phyloP scores from a whole-genome alignment of 768 basidiomycete genomes.

The Lactarius psammicola region DNA sequence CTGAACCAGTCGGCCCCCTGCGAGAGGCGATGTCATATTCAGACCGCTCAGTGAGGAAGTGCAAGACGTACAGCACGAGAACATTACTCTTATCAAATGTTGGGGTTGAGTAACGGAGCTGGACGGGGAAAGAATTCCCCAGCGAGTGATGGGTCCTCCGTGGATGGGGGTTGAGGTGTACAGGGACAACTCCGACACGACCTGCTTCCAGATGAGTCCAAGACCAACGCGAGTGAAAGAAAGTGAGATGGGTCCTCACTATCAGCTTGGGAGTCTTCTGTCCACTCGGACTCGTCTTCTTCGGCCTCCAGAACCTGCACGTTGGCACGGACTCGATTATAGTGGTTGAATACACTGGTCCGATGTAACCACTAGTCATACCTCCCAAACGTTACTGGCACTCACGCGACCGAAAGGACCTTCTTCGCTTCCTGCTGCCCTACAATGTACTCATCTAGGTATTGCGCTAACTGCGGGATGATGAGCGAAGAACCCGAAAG shows the following conservation, averaged over 20 bases:
- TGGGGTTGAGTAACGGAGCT: constrained; percentile 46
- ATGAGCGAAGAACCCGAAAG: constrained; percentile 8
- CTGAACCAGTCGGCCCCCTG: constrained; percentile 85
- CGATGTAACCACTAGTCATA: background rate
- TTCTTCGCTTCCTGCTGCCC: constrained; percentile 94
- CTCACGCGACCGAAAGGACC: constrained; percentile 90
- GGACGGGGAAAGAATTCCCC: constrained; percentile 34
- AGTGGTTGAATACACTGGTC: constrained; percentile 88
- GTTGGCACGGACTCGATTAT: constrained; percentile 81
- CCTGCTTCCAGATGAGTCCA: constrained; percentile 6
- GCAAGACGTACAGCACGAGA: constrained; percentile 70
- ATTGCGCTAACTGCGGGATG: constrained; percentile 64
- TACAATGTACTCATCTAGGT: constrained; percentile 85
- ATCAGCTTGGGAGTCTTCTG: constrained; percentile 31
- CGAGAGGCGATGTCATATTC: background rate
- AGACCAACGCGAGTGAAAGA: background rate
- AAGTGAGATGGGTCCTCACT: constrained; percentile 32
- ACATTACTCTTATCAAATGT: constrained; percentile 96
- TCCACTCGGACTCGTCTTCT: constrained; percentile 34
- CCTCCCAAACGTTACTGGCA: constrained; percentile 29
- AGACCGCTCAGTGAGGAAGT: constrained; percentile 25
- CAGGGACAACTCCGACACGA: constrained; percentile 44
- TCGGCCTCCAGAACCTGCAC: constrained; percentile 48
- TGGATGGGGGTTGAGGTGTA: constrained; percentile 62
- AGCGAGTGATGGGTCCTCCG: constrained; percentile 28